Percentiles rank a stretch among this genome's conserved stretches.
These are phyloP conservation scores for Didymellaceae sp. DNA, from an alignment of 2,329 filamentous ascomycete species.

Conservation along the genomic window DNA sequence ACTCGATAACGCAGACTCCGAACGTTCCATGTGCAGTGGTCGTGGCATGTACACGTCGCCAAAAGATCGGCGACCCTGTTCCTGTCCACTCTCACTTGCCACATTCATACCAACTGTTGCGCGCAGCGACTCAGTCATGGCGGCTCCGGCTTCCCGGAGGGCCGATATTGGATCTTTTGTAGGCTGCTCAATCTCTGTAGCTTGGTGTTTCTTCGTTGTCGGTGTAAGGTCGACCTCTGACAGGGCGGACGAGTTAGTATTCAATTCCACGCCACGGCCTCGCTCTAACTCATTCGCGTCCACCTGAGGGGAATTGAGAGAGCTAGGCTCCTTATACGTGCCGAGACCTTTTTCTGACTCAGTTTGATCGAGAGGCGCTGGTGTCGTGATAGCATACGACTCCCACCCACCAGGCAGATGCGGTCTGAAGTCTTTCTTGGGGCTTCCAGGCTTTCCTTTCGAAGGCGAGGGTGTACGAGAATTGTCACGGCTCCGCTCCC, in stretches of 20 bases:
- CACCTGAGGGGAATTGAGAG: constrained; percentile 33
- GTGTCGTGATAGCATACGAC: constrained; percentile 53
- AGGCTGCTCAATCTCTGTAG: constrained; percentile 27
- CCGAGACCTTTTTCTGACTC: constrained; percentile 39
- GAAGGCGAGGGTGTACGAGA: constrained; percentile 44
- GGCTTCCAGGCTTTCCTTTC: constrained; percentile 47
- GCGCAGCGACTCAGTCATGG: constrained; percentile 56
- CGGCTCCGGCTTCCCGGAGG: constrained; percentile 55
- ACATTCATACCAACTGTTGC: constrained; percentile 44
- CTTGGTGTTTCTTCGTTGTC: constrained; percentile 45
- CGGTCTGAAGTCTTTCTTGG: constrained; percentile 54
- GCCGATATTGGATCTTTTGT: constrained; percentile 49
- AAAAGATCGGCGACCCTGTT: constrained; percentile 15
- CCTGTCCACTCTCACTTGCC: constrained; percentile 21
- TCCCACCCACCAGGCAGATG: constrained; percentile 62
- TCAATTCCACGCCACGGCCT: constrained; percentile 24
- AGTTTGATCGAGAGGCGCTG: constrained; percentile 40
- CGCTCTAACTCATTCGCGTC: constrained; percentile 36
- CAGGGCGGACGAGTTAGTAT: constrained; percentile 22
- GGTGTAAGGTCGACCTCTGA: constrained; percentile 44
- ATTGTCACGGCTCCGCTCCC: constrained; percentile 48
- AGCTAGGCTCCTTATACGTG: constrained; percentile 8
- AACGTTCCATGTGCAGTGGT: constrained; percentile 49
- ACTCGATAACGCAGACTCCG: constrained; percentile 44
- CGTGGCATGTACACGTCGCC: constrained; percentile 48